Base-by-base conservation (phyloP, 1,284 basidiomycete genomes). In the Spongiforma sp. region DNA sequence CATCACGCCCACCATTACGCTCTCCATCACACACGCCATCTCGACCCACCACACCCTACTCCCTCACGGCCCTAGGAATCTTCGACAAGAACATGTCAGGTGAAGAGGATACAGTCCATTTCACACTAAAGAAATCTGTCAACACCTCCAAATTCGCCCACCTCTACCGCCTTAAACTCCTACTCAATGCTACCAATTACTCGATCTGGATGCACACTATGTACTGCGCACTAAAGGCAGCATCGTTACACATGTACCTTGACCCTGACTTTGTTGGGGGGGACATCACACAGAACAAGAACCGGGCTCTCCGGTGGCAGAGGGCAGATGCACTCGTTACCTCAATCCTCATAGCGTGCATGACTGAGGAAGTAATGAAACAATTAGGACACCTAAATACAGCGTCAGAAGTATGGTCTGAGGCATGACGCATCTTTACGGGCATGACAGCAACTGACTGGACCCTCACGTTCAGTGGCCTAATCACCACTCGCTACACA, bases 131-230 rank as follows among this genome's bases (percentile, higher is more conserved):
- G 11, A 67, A 64, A 10, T 61, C 62, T 17, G 64, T 68, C 4
- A 28, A 64, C 7, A 62, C 58, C 1, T 67, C 62, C 0, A 64
- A 67, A 33, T 62, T 9, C 58, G 60, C n/a, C 15, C 37, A 68
- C 14, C 19, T 66, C 21, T 53, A 48, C 21, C 32, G n/a, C 1
- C 34, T 62, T 19, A 50, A 39, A 10, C 61, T 50, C 0, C 57
- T 32, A 7, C 55, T 66, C 24, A 60, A 5, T 0, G 2, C 12
- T 0, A 58, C 36, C 21, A 67, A 67, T 43, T 65, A 65, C 9
- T n/a, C 56, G 2, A 56, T 34, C 4, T 67, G 65, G 64, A 32
- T 4, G 1, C 32, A 0, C 0, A 30, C 5, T 1, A 10, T 67
- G 1, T 15, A 24, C 1, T 10, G 28, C 0, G n/a, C 41, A 15